A percentile compares a stretch with the other conserved stretches of the same genome.
Evolutionary conservation across 345 rosid genomes (phyloP).

Genomic region (Lepidium africanum): DNA sequence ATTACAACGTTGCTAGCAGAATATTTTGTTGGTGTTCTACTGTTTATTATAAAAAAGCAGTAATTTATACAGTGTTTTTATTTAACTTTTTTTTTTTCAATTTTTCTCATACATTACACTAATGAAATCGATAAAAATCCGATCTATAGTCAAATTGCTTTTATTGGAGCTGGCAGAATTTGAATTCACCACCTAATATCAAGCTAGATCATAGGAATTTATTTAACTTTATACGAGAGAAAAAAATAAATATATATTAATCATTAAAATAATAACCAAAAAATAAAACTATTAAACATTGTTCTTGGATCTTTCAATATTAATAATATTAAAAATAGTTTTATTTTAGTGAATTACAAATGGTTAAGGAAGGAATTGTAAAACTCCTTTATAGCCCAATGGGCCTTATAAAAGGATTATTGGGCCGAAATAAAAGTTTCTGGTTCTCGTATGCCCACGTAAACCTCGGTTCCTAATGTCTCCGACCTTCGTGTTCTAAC

Average conservation of each 20-base stretch:
- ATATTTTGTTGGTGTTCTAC: neutral
- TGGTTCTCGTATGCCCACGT: constrained; percentile 29
- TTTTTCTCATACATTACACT: too few relatives aligned
- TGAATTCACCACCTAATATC: too few relatives aligned
- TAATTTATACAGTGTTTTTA: neutral
- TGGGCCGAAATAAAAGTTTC: constrained; percentile 5
- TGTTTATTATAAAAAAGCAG: neutral
- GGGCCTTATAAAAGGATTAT: neutral
- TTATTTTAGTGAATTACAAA: neutral
- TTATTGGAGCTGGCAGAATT: too few relatives aligned
- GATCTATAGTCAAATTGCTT: too few relatives aligned
- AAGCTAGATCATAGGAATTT: too few relatives aligned
- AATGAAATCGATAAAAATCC: too few relatives aligned
- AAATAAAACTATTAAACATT: neutral
- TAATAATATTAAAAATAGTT: neutral
- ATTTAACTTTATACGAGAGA: neutral
- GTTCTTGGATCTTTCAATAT: neutral
- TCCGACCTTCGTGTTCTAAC: constrained; percentile 31
- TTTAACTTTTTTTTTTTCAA: too few relatives aligned
- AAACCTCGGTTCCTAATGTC: constrained; percentile 19
- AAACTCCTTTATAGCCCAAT: neutral
- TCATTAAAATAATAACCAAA: neutral
- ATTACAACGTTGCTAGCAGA: neutral
- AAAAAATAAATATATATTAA: neutral
- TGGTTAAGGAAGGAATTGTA: neutral